These are phyloP conservation scores for Komagataella mondaviorum DNA, from an alignment of 805 yeast species.

Conservation along the genomic window DNA sequence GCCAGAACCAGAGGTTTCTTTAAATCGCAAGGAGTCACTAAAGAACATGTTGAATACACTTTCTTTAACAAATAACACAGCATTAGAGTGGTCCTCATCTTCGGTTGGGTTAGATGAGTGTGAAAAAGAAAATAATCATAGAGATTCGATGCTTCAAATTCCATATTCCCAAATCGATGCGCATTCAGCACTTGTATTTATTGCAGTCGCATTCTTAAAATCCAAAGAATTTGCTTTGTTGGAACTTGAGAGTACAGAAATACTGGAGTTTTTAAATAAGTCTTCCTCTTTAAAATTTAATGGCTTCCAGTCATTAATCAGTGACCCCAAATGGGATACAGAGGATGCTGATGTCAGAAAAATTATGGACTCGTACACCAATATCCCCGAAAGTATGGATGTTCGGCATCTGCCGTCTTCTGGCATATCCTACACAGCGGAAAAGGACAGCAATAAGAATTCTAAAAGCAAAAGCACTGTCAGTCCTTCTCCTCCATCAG, in stretches of 20 bases:
- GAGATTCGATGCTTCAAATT: background rate
- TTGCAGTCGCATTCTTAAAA: slow-evolving; percentile 66
- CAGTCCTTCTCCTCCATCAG: background rate
- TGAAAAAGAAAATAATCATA: background rate
- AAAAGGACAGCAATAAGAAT: background rate
- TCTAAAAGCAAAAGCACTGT: background rate
- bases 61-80: background rate
- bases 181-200: slow-evolving; percentile 64
- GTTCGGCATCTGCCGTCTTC: background rate
- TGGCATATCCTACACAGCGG: background rate
- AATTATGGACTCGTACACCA: background rate
- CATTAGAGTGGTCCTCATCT: background rate
- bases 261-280: slow-evolving; percentile 60
- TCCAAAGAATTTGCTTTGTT: slow-evolving; percentile 65
- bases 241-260: slow-evolving; percentile 86
- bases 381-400: background rate
- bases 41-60: background rate
- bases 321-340: background rate
- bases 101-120: background rate
- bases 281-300: slow-evolving; percentile 31
- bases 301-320: slow-evolving; percentile 10
- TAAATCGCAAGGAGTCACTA: background rate
- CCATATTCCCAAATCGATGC: slow-evolving; percentile 32
- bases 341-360: background rate
- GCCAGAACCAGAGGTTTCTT: background rate